Evolutionary conservation across 164 flowering plant species (phyloP), one percentile per base, ranked within the genome.

Genomic region (Magnolia kwangsiensis): DNA sequence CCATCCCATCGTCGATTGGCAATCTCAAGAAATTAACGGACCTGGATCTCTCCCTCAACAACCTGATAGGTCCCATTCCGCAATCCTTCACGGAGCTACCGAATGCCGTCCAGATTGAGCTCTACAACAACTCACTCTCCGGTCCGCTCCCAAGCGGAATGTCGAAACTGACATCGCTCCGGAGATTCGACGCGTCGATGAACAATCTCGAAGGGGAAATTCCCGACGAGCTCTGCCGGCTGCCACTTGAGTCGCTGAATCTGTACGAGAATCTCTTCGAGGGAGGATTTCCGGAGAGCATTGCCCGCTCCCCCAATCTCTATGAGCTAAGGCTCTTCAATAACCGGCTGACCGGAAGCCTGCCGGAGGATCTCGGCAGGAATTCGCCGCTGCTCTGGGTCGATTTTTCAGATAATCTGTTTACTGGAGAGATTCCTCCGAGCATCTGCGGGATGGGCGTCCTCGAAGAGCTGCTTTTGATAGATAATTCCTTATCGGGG

Each of bases 1-100:
- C 75, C 77, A 87, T 96, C 58, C 99, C 99, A 2, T 90, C 89
- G 72, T 76, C 90, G 13, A 70, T 96, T 13, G 91, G 96, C n/a
- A 70, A 82, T 19, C 91, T 96, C 75, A 74, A 72, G 16, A 78
- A 75, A 21, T 87, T 96, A 23, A 82, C 18, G 0, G 88, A 92
- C 80, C 85, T 96, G 81, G 98, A 96, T 82, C 73, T 96, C 78
- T 87, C 96, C 1, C 0, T 76, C 29, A 94, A 92, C 78, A 63
- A 72, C 24, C 71, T 96, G 16, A 69, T n/a, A 4, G 99, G 99
- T 16, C 16, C 74, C 16, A 88, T 96, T n/a, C 98, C 99, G 70
- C 69, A 80, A 58, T 83, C 89, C 50, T 55, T 96, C 73, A 83
- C 89, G 8, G 86, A 76, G 81, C 84, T 94, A 75, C 68, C 82